Evolutionary conservation across 371 early-diverging fungal species (phyloP).

Genomic region (Mucor lusitanicus): DNA sequence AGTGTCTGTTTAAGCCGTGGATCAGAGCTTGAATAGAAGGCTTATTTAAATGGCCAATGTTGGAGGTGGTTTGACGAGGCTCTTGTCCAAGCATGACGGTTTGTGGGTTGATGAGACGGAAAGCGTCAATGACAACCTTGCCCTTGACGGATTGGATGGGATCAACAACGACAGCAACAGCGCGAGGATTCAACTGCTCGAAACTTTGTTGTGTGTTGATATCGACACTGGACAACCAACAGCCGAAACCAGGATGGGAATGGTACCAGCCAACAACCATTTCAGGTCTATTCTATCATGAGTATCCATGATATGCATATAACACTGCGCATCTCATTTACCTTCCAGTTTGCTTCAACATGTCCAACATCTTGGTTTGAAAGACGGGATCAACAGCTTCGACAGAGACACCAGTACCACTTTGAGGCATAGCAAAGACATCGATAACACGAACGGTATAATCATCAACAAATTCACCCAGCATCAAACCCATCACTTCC

Average conservation of each 20-base stretch:
- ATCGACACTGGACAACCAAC: conserved; percentile 99
- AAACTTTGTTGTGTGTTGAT: conserved; percentile 99
- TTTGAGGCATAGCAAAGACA: conserved; percentile 99
- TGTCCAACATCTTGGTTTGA: conserved; percentile 99
- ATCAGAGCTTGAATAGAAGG: conserved; percentile 98
- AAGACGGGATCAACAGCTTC: conserved; percentile 99
- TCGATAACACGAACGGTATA: conserved; percentile 99
- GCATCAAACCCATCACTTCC: conserved; percentile 99
- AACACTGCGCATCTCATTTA: conserved; percentile 26
- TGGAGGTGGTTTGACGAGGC: conserved; percentile 99
- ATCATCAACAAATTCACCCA: conserved; percentile 99
- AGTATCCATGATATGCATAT: neutral
- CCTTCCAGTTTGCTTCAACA: conserved; percentile 99
- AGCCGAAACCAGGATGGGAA: conserved; percentile 99
- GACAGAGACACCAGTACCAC: conserved; percentile 99
- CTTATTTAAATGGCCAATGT: conserved; percentile 99
- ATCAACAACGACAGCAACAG: conserved; percentile 99
- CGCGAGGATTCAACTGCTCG: conserved; percentile 95
- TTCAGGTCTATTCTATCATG: conserved; percentile 76
- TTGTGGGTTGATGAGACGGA: conserved; percentile 96
- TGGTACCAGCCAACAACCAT: conserved; percentile 99
- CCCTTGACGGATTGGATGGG: conserved; percentile 99
- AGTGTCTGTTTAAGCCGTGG: conserved; percentile 99
- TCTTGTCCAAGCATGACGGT: conserved; percentile 90
- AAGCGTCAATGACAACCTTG: conserved; percentile 99